Evolutionary conservation across 2,329 filamentous ascomycete genomes (phyloP).

Genomic region (Alternaria gansuensis): DNA sequence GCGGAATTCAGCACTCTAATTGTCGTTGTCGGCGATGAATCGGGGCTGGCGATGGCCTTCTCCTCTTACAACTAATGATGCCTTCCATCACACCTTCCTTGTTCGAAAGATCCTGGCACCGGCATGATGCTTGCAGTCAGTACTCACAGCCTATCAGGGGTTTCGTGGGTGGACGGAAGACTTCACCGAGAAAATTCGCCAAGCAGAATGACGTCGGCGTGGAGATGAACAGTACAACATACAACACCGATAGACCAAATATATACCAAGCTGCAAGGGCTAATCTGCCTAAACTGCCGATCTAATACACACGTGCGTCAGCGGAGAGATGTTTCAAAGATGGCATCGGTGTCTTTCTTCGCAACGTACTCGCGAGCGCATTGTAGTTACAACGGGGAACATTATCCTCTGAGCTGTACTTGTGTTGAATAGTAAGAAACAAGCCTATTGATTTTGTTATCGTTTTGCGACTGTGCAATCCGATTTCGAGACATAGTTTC

Average conservation of each 20-base stretch:
- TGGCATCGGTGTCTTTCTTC: background rate
- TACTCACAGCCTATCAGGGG: background rate
- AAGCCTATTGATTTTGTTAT: background rate
- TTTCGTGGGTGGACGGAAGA: background rate
- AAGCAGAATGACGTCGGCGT: background rate
- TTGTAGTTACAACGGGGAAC: background rate
- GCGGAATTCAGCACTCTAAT: background rate
- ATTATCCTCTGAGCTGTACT: background rate
- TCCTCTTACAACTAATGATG: background rate
- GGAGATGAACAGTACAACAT: background rate
- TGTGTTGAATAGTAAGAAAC: background rate
- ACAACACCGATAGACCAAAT: background rate
- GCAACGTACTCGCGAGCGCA: background rate
- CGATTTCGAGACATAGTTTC: background rate
- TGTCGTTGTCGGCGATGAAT: background rate
- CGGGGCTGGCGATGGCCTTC: background rate
- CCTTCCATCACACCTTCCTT: background rate
- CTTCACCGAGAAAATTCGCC: background rate
- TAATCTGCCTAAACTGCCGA: background rate
- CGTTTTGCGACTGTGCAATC: background rate
- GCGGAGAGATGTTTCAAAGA: background rate
- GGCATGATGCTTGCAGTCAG: background rate
- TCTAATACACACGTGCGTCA: background rate
- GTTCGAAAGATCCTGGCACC: background rate
- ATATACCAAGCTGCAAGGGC: background rate